Evolutionary conservation across 2,329 filamentous ascomycete genomes (phyloP).

Genomic region (Lojkania enalia): DNA sequence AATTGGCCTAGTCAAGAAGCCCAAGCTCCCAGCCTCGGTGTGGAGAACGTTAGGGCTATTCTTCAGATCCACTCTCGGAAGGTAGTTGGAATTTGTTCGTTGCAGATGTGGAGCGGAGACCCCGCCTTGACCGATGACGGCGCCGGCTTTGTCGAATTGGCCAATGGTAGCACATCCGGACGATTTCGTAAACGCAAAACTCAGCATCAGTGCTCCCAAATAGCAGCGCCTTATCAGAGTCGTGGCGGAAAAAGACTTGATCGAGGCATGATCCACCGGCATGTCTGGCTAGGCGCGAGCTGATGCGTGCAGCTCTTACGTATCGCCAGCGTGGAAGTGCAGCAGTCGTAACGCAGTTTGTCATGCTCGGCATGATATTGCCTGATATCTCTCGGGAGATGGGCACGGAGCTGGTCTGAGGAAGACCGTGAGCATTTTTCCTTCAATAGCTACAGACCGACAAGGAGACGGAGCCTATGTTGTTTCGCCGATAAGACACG

Average conservation of each 20-base stretch:
- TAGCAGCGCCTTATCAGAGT: constrained; percentile 32
- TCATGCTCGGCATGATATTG: constrained; percentile 8
- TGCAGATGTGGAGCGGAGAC: constrained; percentile 20
- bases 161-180: constrained; percentile 25
- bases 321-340: constrained; percentile 19
- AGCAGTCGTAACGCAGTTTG: constrained; percentile 19
- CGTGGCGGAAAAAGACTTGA: constrained; percentile 10
- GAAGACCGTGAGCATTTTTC: background rate
- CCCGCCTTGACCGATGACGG: constrained; percentile 36
- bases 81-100: constrained; percentile 3
- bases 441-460: background rate
- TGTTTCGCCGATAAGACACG: constrained; percentile 13
- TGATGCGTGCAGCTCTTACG: constrained; percentile 30
- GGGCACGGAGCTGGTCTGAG: constrained; percentile 5
- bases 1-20: constrained; percentile 24
- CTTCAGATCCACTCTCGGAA: background rate
- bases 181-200: constrained; percentile 28
- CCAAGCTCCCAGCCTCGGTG: constrained; percentile 14
- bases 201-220: constrained; percentile 18
- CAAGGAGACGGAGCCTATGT: constrained; percentile 1
- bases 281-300: constrained; percentile 5
- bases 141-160: constrained; percentile 11
- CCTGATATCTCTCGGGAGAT: constrained; percentile 18
- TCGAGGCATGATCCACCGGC: constrained; percentile 6
- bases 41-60: constrained; percentile 9